Base-by-base conservation (phyloP, 768 basidiomycete species). In the Russula abietina region DNA sequence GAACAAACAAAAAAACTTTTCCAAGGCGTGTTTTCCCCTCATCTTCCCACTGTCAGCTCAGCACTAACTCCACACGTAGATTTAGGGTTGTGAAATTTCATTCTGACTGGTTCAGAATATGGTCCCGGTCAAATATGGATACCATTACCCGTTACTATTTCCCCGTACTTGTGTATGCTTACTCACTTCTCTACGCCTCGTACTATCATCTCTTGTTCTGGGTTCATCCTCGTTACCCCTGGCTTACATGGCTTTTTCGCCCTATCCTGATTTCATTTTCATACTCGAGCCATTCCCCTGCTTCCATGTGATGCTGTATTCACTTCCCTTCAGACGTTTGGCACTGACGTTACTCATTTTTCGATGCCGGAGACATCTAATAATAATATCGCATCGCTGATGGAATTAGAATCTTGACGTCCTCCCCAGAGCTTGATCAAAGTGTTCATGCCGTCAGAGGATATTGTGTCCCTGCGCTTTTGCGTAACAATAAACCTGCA, bases 1-100 rank as follows among this genome's bases (percentile, higher is more conserved):
- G 86, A 85, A 67, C 83, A 91, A 70, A 78, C 85, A 68, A 82
- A 85, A 69, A 81, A 85, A 69, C 75, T 93, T 70, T 73, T 93
- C 68, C 81, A 88, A 80, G 89, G 90, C 88, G 61, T 45, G 80
- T 68, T 49, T 49, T 7, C 43, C 22, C n/a, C 5, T 12, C 8
- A 30, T n/a, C 39, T 30, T 36, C 36, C 26, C 24, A 1, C 36
- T 54, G 0, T 33, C n/a, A 8, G 30, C 7, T 19, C 14, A 26
- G 39, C 30, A 22, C n/a, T 50, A 60, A 59, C 39, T 5, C 19
- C 50, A 33, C 24, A 14, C 28, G 14, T 26, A 64, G 63, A 60
- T 64, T 41, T 64, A 64, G 63, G 63, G 39, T 45, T 64, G 59
- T 64, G 54, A 64, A 45, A 46, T 22, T 46, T 51, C 46, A n/a